Evolutionary conservation across 768 basidiomycete species (phyloP).

Genomic region (Ramaria rubella): DNA sequence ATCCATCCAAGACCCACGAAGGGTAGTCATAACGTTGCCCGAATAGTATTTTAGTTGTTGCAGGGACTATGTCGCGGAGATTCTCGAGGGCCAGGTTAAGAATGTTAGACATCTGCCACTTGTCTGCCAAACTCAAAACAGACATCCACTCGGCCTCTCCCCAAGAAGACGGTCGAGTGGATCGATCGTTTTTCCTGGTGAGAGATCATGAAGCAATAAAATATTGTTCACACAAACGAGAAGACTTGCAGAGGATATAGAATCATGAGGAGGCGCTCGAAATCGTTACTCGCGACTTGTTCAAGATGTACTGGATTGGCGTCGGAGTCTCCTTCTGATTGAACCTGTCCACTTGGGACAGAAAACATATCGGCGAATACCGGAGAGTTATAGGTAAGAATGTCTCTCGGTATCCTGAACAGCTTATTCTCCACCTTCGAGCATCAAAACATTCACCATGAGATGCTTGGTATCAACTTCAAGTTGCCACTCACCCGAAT

Average conservation of each 20-base stretch:
- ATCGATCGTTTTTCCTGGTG: neutral
- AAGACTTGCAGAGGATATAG: slow-evolving; percentile 3
- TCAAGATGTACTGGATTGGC: neutral
- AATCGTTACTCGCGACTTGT: neutral
- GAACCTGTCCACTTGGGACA: neutral
- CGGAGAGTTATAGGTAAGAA: neutral
- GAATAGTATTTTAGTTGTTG: neutral
- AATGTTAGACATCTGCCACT: slow-evolving; percentile 1
- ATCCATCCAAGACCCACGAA: neutral
- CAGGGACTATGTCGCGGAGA: neutral
- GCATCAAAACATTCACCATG: neutral
- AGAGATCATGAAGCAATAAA: neutral
- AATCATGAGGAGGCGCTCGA: neutral
- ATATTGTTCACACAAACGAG: neutral
- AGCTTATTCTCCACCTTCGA: neutral
- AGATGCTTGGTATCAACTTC: neutral
- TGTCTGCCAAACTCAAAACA: neutral
- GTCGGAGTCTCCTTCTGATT: neutral
- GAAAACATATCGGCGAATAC: slow-evolving; percentile 1
- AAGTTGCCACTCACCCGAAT: neutral
- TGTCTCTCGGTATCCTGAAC: neutral
- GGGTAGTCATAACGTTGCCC: slow-evolving; percentile 2
- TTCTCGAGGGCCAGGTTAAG: neutral
- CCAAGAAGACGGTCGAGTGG: neutral
- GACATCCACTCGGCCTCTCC: neutral